Base-by-base conservation (phyloP, 306 rosid genomes). In the Luffa acutangula region DNA sequence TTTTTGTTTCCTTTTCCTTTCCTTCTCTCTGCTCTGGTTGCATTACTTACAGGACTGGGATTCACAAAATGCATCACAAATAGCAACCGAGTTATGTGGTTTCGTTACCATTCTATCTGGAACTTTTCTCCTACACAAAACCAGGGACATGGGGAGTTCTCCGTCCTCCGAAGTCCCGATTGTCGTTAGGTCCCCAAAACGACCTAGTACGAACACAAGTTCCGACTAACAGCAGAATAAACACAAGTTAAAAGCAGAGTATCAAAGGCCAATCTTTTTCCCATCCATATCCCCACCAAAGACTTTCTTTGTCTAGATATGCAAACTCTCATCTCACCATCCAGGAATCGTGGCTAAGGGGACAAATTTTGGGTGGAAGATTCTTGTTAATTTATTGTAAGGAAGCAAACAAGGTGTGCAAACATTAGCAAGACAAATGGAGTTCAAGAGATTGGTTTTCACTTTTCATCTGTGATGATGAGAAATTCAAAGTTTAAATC, bases 101-200 rank as follows among this genome's bases (percentile, higher is more conserved):
- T 94, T 94, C 82, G 87, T 94, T 14, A 94, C 98, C 62, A 94
- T 94, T 36, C 83, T 94, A 81, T 79, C 97, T 0, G 98, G 98
- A 62, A 91, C 98, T 0, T 94, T 94, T 75, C 97, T 94, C 58
- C 98, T 94, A 48, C 98, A 92, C 84, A 91, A 78, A 86, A 94
- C 98, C 41, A 86, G 89, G 85, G 95, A 94, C 59, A 89, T 94
- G 98, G 98, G 96, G 59, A 79, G 77, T 51, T 0, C 45, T 34
- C 34, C 81, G 0, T 33, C 81, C 81, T 45, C 80, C 17, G 63
- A 75, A 1, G 15, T 0, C 43, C 48, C 78, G 25, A 5, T 53
- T 11, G 45, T 36, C 49, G 33, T 5, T 53, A 9, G 64, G 9
- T 75, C 78, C 49, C 63, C 78, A 2, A 75, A 51, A 52, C 15